phyloP scores from a whole-genome alignment of 1,284 basidiomycete genomes.

The Anthracocystis panici-leucophaei region DNA sequence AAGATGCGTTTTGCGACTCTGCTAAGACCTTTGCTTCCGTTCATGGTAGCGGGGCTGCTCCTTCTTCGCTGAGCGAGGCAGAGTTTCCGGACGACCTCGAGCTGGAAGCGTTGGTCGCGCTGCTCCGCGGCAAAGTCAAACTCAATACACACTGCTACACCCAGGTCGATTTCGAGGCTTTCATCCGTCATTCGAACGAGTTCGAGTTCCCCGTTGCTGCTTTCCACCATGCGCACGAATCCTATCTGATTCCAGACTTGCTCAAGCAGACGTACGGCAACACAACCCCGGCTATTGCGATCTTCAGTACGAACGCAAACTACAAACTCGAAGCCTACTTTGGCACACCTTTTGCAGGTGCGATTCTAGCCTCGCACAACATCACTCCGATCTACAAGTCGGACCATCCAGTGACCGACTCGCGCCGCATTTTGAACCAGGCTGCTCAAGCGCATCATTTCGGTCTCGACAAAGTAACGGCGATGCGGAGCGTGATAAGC shows the following conservation, averaged over 20 bases:
- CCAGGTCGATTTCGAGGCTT: conserved; percentile 78
- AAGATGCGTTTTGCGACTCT: conserved; percentile 78
- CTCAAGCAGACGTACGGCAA: conserved; percentile 78
- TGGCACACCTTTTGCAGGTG: conserved; percentile 85
- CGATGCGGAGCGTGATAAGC: conserved; percentile 80
- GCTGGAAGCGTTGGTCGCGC: conserved; percentile 88
- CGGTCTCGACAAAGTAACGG: conserved; percentile 73
- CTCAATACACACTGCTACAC: conserved; percentile 68
- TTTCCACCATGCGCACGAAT: conserved; percentile 88
- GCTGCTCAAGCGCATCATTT: conserved; percentile 88
- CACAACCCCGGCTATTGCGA: conserved; percentile 77
- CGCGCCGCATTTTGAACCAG: conserved; percentile 82
- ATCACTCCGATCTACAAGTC: conserved; percentile 79
- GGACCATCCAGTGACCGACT: conserved; percentile 81
- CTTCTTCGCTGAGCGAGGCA: conserved; percentile 74
- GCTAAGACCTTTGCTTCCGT: conserved; percentile 29
- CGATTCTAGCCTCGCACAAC: conserved; percentile 78
- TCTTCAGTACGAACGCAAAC: conserved; percentile 79
- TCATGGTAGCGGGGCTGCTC: conserved; percentile 72
- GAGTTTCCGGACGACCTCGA: conserved; percentile 81
- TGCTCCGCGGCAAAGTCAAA: conserved; percentile 82
- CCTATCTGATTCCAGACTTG: conserved; percentile 83
- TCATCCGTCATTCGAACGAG: conserved; percentile 78
- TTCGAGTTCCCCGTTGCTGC: conserved; percentile 77
- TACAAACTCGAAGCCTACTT: conserved; percentile 89